A percentile compares a stretch with the other conserved stretches of the same genome.
Evolutionary conservation across 2,329 filamentous ascomycete genomes (phyloP).

Genomic region (Beauveria brongniartii): DNA sequence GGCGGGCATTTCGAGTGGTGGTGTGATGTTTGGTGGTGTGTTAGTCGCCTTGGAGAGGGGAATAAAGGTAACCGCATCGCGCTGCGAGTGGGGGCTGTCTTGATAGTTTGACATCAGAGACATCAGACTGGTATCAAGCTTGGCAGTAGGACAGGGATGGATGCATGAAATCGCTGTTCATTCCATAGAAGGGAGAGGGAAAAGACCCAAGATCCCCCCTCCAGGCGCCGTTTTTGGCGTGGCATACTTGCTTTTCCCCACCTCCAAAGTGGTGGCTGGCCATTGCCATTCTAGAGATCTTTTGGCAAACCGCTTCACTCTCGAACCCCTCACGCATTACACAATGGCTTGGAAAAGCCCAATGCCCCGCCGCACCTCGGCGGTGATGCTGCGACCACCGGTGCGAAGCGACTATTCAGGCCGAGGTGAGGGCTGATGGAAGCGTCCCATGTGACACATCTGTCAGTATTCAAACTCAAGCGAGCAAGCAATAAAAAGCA

Average conservation of each 20-base stretch:
- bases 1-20: neutral
- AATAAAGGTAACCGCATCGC: neutral
- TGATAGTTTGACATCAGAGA: neutral
- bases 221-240: neutral
- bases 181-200: no score
- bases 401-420: neutral
- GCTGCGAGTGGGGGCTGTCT: neutral
- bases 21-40: neutral
- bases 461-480: neutral
- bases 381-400: neutral
- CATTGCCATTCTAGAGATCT: neutral
- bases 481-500: neutral
- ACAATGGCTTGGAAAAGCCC: neutral
- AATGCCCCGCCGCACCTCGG: neutral
- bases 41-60: neutral
- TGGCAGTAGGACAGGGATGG: neutral
- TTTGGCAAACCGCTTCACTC: neutral
- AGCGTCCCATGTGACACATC: neutral
- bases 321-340: neutral
- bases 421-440: neutral
- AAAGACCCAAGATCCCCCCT: neutral
- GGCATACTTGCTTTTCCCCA: neutral
- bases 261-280: neutral
- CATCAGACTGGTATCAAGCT: neutral
- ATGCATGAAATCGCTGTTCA: neutral